phyloP scores from a whole-genome alignment of 2,329 filamentous ascomycete species.

The Huntiella omanensis region DNA sequence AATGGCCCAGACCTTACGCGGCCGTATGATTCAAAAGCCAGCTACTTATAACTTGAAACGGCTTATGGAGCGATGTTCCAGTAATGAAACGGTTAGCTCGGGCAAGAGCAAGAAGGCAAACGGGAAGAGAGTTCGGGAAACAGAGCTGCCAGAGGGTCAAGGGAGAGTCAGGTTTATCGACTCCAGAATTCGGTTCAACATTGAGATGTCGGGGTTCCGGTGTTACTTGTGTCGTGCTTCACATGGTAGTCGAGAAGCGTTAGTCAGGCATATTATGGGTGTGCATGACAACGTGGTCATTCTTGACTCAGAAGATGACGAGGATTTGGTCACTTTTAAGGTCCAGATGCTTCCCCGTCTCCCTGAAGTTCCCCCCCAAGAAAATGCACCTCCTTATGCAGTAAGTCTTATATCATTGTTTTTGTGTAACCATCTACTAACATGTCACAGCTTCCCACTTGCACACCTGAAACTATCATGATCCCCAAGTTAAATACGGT shows the following conservation, averaged over 20 bases:
- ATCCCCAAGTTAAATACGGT: conserved; percentile 17
- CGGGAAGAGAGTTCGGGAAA: background rate
- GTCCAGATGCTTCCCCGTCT: background rate
- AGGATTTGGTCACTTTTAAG: background rate
- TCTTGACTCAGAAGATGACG: background rate
- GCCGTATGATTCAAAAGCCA: background rate
- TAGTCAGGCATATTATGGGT: no score
- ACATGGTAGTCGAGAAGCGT: no score
- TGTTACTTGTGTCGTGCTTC: background rate
- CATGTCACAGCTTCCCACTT: background rate
- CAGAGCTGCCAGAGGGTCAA: no score
- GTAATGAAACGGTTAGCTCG: background rate
- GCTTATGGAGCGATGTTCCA: conserved; percentile 25
- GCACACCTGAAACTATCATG: background rate
- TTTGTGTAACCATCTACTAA: background rate
- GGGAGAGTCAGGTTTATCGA: background rate
- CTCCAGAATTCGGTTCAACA: background rate
- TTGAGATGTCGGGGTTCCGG: background rate
- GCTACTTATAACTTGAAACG: conserved; percentile 36
- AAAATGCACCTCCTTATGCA: background rate
- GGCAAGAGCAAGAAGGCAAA: background rate
- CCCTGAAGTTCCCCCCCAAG: background rate
- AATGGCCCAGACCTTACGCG: background rate
- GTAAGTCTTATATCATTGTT: background rate
- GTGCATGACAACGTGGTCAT: no score